Conservation (phyloP, 176 grass and related monocot species). For the Tillandsia fasciculata region DNA sequence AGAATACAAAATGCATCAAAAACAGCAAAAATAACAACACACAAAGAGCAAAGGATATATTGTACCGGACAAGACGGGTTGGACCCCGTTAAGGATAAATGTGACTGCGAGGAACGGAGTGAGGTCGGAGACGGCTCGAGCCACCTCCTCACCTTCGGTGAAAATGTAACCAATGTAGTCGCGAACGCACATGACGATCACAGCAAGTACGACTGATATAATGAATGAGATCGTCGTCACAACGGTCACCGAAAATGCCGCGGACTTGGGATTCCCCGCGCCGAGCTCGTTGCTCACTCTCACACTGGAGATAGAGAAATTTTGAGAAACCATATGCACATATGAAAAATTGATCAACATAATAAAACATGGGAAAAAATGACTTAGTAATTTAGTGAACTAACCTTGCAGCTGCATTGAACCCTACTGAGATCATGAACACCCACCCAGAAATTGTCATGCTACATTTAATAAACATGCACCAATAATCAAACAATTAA, state of each 20-base stretch:
- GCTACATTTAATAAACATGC: constrained; percentile 21
- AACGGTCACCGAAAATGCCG: constrained; percentile 50
- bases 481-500: no score
- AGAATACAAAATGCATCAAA: no score
- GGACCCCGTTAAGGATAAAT: constrained; percentile 65
- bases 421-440: constrained; percentile 87
- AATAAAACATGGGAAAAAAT: no score
- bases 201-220: constrained; percentile 33
- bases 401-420: constrained; percentile 87
- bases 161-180: constrained; percentile 84
- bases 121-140: constrained; percentile 60
- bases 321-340: no score
- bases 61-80: constrained; percentile 77
- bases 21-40: no score
- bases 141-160: constrained; percentile 47
- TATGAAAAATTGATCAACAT: no score
- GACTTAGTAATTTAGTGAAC: neutral
- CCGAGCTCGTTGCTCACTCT: constrained; percentile 87
- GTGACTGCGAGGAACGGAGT: constrained; percentile 56
- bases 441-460: constrained; percentile 65
- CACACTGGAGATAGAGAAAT: constrained; percentile 21
- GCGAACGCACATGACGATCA: constrained; percentile 38
- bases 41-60: no score
- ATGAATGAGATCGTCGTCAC: constrained; percentile 47
- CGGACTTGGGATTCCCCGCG: constrained; percentile 62